Evolutionary conservation across 2,329 filamentous ascomycete genomes (phyloP), one percentile per base, ranked within the genome.

Genomic region (Fusarium anguioides): DNA sequence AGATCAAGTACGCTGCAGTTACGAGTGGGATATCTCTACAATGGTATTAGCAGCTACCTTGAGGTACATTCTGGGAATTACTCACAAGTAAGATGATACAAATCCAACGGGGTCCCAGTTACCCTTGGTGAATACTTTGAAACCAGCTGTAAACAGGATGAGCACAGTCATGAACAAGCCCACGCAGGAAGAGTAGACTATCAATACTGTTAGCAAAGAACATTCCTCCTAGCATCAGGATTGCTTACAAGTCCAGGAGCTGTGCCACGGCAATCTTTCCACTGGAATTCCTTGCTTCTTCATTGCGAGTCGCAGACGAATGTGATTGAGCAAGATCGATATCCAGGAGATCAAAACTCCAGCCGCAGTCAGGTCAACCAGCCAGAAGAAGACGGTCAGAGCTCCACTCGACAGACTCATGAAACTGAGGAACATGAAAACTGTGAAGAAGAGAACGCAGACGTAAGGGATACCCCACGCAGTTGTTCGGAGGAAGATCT

Each of bases 71-170:
- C 2, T n/a, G 5, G 5, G 8, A 4, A 29, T 1, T 4, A 81
- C 86, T 78, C 73, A 89, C 84, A 90, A 71, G 62, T 90, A 90
- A 0, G 86, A 83, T 1, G 87, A 89, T 3, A 90, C 82, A 66
- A 90, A 90, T 2, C 76, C 79, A 20, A 82, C 82, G 1, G 85
- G 72, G 54, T 84, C 79, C 87, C 87, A 90, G 57, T 86, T 84
- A 4, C 87, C 87, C 33, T 77, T 77, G 2, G 86, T 87, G 59
- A 90, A 90, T 5, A 87, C 85, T 3, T 80, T 72, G 68, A 93
- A 93, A 1, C 91, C 91, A 35, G 87, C 86, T 6, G 91, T 93
- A 37, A 93, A 81, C 5, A 94, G 78, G 60, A 93, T 89, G 37
- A 91, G 76, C 26, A 88, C 79, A 72, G 84, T 87, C 81, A 89